A percentile compares a stretch with the other conserved stretches of the same genome.
Evolutionary conservation across 441 rosid genomes (phyloP).

Genomic region (Viola pubescens): DNA sequence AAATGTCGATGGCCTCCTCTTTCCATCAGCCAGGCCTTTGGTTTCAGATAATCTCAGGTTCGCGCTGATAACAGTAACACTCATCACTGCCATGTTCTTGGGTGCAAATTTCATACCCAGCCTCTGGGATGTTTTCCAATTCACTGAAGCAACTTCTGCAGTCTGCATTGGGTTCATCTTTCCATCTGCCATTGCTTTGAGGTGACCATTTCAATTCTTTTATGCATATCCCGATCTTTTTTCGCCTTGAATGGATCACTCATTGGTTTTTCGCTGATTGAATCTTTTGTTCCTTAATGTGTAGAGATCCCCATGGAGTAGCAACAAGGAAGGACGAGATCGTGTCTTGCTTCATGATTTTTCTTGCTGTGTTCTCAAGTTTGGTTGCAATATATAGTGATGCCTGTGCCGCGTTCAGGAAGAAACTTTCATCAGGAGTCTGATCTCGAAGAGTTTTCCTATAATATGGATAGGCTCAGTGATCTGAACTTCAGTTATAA

Average conservation of each 20-base stretch:
- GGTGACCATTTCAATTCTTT: conserved; percentile 28
- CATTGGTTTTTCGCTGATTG: neutral
- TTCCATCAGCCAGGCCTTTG: conserved; percentile 59
- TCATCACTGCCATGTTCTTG: conserved; percentile 46
- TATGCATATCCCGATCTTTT: neutral
- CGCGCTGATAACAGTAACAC: conserved; percentile 41
- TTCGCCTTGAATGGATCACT: too few species aligned
- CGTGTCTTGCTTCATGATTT: conserved; percentile 7
- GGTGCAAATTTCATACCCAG: conserved; percentile 83
- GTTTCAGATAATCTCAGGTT: conserved; percentile 51
- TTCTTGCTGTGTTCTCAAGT: conserved; percentile 20
- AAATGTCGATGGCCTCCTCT: conserved; percentile 78
- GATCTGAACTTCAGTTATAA: too few species aligned
- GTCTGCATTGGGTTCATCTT: conserved; percentile 83
- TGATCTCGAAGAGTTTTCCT: neutral
- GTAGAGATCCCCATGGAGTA: conserved; percentile 15
- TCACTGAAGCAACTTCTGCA: conserved; percentile 80
- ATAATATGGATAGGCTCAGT: neutral
- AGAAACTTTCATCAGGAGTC: conserved; percentile 7
- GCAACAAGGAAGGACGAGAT: conserved; percentile 21
- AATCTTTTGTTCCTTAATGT: neutral
- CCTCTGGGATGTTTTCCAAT: conserved; percentile 90
- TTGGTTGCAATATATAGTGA: conserved; percentile 18
- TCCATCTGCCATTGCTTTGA: conserved; percentile 66
- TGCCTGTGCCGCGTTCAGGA: conserved; percentile 11